Base-by-base conservation (phyloP, 2,329 filamentous ascomycete genomes). In the Harringtonia lauricola region DNA sequence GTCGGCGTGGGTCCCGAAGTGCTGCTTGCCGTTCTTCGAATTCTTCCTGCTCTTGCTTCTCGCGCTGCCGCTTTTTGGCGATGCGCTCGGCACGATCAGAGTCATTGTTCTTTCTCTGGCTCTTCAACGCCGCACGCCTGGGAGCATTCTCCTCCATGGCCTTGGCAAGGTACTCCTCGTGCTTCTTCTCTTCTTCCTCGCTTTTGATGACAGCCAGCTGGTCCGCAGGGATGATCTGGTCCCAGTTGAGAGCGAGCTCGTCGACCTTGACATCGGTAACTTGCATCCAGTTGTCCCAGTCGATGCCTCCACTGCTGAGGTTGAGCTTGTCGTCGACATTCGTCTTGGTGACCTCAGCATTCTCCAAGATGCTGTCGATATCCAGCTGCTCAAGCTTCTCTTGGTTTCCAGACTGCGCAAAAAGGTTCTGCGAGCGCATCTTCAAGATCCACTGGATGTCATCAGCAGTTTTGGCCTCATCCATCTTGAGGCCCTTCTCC, bases 191-290 rank as follows among this genome's bases (percentile, higher is more conserved):
- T 52, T 94, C 85, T 55, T 96, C 90, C 41, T 94, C 86, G 0
- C 80, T 81, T 60, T 94, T 95, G 63, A 96, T 84, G 47, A 81
- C 81, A 15, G 89, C 89, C 17, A 98, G 74, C 55, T 95, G 81
- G 8, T 95, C 88, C 47, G 89, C 88, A 1, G 92, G 94, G 53
- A 98, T 96, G 55, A 98, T 98, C 52, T 96, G 85, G 55, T 98
- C 92, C 92, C 92, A 98, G 53, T 94, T 88, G 22, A 96, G 79
- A 51, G 69, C 66, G 39, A 78, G 67, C 41, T 79, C 74, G 47
- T 96, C 86, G 21, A 96, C 85, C 64, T 96, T 96, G 62, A 96
- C 90, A 61, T 98, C 92, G 1, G 92, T 95, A 57, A 95, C 94
- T 58, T 96, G 88, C 67, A 98, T 81, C 62, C 96, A 98, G 49